phyloP scores from a whole-genome alignment of 192 early-diverging fungal species.

The Backusella luteola region DNA sequence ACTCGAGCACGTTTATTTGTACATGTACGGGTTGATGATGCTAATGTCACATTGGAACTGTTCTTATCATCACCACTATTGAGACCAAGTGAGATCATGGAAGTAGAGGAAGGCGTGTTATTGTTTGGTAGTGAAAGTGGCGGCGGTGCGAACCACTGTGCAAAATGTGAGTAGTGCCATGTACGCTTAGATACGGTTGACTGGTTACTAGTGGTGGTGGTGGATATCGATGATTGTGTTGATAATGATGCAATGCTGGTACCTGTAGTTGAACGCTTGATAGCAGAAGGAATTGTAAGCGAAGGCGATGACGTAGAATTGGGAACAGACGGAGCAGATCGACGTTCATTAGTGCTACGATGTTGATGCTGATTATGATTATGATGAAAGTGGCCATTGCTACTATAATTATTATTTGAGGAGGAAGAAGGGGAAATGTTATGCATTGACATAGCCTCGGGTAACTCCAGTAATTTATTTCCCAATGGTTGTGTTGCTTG shows the following conservation, averaged over 20 bases:
- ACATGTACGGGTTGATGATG: not conserved
- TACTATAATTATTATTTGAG: not conserved
- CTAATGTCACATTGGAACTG: not conserved
- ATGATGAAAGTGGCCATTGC: not conserved
- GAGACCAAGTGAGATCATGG: not conserved
- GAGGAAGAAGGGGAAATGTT: not conserved
- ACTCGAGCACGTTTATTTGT: conserved; percentile 37
- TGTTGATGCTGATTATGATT: not conserved
- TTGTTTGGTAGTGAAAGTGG: not conserved
- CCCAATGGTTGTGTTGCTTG: not conserved
- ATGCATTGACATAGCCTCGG: conserved; percentile 7
- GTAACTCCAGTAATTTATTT: conserved; percentile 3
- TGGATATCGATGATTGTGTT: not conserved
- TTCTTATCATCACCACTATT: not conserved
- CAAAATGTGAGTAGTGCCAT: conserved; percentile 7
- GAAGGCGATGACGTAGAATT: conserved; percentile 8
- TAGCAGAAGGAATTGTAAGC: not conserved
- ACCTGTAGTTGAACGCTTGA: conserved; percentile 8
- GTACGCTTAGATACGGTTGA: not conserved
- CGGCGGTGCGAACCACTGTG: not conserved
- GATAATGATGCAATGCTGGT: conserved; percentile 14
- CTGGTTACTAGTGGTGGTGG: not conserved
- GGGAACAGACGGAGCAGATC: conserved; percentile 9
- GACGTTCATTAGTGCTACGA: not conserved
- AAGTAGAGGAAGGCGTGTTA: not conserved